Evolutionary conservation across 2,329 filamentous ascomycete genomes (phyloP).

Genomic region (Davidsoniella australis): DNA sequence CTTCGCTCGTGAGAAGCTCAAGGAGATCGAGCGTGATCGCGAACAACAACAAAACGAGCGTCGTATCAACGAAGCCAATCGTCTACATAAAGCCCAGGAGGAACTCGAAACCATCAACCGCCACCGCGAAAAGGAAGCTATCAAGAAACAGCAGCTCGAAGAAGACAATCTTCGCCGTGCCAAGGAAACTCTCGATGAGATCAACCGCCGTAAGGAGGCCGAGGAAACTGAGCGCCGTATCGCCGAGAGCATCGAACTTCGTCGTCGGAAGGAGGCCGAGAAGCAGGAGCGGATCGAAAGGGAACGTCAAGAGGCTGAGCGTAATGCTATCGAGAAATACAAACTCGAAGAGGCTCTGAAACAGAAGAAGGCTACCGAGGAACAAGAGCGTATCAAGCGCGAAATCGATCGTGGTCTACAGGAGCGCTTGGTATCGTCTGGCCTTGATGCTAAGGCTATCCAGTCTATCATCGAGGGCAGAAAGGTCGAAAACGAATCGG

Average conservation of each 20-base stretch:
- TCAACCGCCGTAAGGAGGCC: slow-evolving; percentile 28
- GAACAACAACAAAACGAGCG: slow-evolving; percentile 19
- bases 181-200: slow-evolving; percentile 30
- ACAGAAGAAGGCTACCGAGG: slow-evolving; percentile 27
- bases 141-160: slow-evolving; percentile 28
- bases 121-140: slow-evolving; percentile 27
- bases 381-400: slow-evolving; percentile 31
- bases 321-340: slow-evolving; percentile 34
- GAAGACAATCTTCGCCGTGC: slow-evolving; percentile 24
- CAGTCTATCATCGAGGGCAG: slow-evolving; percentile 41
- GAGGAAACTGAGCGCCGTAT: slow-evolving; percentile 34
- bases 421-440: slow-evolving; percentile 40
- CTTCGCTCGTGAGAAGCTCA: slow-evolving; percentile 18
- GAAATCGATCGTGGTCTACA: slow-evolving; percentile 39
- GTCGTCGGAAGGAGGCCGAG: slow-evolving; percentile 23
- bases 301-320: slow-evolving; percentile 27
- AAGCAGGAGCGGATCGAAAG: slow-evolving; percentile 28
- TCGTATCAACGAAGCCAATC: slow-evolving; percentile 27
- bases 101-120: slow-evolving; percentile 31
- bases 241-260: slow-evolving; percentile 32
- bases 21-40: slow-evolving; percentile 21
- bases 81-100: slow-evolving; percentile 27
- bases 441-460: slow-evolving; percentile 41
- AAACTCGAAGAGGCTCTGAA: slow-evolving; percentile 32
- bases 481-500: slow-evolving; percentile 18